A percentile compares a stretch with the other conserved stretches of the same genome.
Conservation (phyloP, 495 filamentous ascomycete genomes). For the Aspergillus nidulans region DNA sequence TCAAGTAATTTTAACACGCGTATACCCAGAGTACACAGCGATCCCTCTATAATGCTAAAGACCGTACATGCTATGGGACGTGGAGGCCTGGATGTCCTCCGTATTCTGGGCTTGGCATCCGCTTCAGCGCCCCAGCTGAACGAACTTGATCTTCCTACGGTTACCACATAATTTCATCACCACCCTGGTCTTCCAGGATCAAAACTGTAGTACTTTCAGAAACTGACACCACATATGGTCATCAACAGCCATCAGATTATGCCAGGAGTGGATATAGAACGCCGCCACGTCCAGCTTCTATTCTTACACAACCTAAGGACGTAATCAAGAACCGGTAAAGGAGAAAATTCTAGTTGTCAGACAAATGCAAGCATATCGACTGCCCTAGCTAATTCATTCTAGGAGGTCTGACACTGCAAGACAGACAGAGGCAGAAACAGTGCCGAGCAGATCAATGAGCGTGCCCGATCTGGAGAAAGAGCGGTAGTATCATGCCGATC, state of each 20-base stretch:
- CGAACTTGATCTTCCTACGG: constrained; percentile 13
- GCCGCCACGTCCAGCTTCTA: constrained; percentile 4
- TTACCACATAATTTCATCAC: constrained; percentile 40
- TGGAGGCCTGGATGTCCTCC: neutral
- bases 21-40: too few relatives aligned
- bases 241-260: neutral
- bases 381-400: neutral
- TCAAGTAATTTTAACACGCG: neutral
- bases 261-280: constrained; percentile 3
- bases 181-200: neutral
- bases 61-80: too few relatives aligned
- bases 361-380: neutral
- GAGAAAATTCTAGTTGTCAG: neutral
- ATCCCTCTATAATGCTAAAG: too few relatives aligned
- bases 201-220: neutral
- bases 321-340: neutral
- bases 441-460: constrained; percentile 53
- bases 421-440: constrained; percentile 4
- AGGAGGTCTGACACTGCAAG: neutral
- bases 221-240: neutral
- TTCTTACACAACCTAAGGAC: neutral
- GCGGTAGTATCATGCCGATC: constrained; percentile 82
- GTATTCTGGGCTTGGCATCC: neutral
- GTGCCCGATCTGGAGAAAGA: constrained; percentile 88
- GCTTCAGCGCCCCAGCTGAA: constrained; percentile 12